These are phyloP conservation scores for Volvox carteri DNA, from an alignment of 163 green algal genomes.

Conservation along the genomic window DNA sequence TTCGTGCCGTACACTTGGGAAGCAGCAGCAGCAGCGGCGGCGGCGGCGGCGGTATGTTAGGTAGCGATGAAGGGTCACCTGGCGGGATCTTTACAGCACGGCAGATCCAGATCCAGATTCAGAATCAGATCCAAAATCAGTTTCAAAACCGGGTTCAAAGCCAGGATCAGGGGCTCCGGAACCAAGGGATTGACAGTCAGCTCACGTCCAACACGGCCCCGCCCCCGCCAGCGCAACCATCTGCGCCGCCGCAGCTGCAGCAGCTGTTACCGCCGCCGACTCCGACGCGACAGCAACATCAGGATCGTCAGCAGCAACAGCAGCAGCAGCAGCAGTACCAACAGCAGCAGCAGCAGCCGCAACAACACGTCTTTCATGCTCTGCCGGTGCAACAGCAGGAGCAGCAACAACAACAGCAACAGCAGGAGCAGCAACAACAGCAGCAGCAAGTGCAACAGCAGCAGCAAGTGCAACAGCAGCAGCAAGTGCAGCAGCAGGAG, in stretches of 20 bases:
- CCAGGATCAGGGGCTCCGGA: neutral
- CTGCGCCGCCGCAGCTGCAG: neutral
- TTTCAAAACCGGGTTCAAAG: neutral
- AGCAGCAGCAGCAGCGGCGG: neutral
- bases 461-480: neutral
- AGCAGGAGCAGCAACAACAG: neutral
- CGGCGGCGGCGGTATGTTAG: neutral
- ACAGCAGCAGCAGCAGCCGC: neutral
- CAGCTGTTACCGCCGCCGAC: neutral
- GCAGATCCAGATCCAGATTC: constrained; percentile 6
- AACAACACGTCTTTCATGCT: neutral
- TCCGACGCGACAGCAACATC: neutral
- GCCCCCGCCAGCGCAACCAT: neutral
- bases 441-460: constrained; percentile 1
- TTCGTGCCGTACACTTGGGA: neutral
- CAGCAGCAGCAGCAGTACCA: neutral
- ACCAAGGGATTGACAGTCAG: neutral
- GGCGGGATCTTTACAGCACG: neutral
- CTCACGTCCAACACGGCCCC: neutral
- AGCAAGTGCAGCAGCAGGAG: neutral
- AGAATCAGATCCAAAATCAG: constrained; percentile 9
- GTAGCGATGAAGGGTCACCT: neutral
- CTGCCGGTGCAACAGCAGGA: neutral
- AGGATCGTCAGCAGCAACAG: neutral
- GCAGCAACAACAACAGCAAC: neutral